phyloP scores from a whole-genome alignment of 2,329 filamentous ascomycete genomes.

The Fusarium austroafricanum region DNA sequence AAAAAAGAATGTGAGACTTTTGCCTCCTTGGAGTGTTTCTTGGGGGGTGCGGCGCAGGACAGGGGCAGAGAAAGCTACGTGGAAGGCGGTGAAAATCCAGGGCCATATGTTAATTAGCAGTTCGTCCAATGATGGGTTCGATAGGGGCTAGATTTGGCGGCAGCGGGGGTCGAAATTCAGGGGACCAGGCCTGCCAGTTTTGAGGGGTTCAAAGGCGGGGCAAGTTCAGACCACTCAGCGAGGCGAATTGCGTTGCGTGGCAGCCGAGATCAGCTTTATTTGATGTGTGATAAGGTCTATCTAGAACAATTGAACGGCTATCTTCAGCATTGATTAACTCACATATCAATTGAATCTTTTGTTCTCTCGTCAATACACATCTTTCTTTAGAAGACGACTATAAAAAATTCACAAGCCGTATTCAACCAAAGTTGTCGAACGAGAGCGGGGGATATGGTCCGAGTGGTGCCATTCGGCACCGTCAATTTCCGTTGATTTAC shows the following conservation, averaged over 20 bases:
- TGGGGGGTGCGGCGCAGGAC: slow-evolving; percentile 16
- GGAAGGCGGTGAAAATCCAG: slow-evolving; percentile 45
- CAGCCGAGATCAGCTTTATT: neutral
- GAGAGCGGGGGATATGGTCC: slow-evolving; percentile 35
- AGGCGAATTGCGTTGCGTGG: slow-evolving; percentile 37
- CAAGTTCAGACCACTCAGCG: slow-evolving; percentile 30
- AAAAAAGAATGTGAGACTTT: slow-evolving; percentile 34
- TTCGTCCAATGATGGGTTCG: slow-evolving; percentile 8
- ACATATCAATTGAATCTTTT: neutral
- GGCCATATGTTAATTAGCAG: slow-evolving; percentile 20
- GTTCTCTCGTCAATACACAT: neutral
- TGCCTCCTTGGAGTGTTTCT: slow-evolving; percentile 23
- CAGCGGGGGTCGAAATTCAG: slow-evolving; percentile 22
- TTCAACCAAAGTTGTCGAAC: slow-evolving; percentile 22
- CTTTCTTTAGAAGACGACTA: too few relatives aligned
- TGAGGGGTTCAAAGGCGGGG: slow-evolving; percentile 43
- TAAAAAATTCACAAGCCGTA: neutral
- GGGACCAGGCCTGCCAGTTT: slow-evolving; percentile 27
- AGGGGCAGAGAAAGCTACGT: slow-evolving; percentile 34
- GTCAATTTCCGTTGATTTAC: slow-evolving; percentile 38
- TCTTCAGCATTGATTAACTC: neutral
- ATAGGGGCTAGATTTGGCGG: slow-evolving; percentile 36
- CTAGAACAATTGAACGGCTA: neutral
- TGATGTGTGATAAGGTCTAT: neutral
- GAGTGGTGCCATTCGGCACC: slow-evolving; percentile 45